phyloP scores from a whole-genome alignment of 2,329 filamentous ascomycete species.

The Aspergillus fumigatiaffinis region DNA sequence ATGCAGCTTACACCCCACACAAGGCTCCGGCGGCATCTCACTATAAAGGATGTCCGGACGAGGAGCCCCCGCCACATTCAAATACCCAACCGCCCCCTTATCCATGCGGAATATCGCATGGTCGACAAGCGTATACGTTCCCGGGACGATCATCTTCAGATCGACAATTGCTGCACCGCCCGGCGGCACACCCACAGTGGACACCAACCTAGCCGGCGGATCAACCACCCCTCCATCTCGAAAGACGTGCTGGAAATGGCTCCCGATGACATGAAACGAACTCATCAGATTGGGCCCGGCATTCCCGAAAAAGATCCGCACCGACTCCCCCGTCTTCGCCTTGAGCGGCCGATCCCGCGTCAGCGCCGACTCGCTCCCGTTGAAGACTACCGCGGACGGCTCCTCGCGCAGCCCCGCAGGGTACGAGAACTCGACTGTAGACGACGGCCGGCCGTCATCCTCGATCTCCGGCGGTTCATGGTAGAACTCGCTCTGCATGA shows the following conservation, averaged over 20 bases:
- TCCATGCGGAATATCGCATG: constrained; percentile 35
- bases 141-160: constrained; percentile 30
- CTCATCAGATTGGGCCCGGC: constrained; percentile 34
- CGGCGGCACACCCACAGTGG: constrained; percentile 26
- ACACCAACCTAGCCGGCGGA: constrained; percentile 23
- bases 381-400: constrained; percentile 30
- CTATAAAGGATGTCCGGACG: constrained; percentile 26
- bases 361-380: constrained; percentile 29
- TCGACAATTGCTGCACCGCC: constrained; percentile 29
- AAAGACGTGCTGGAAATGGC: constrained; percentile 26
- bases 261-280: constrained; percentile 31
- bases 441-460: constrained; percentile 27
- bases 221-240: constrained; percentile 31
- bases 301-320: constrained; percentile 36
- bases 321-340: constrained; percentile 23
- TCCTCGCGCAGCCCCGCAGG: constrained; percentile 31
- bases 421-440: constrained; percentile 33
- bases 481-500: constrained; percentile 38
- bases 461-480: constrained; percentile 32
- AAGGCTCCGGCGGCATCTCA: constrained; percentile 22
- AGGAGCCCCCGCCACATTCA: constrained; percentile 30
- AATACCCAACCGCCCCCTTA: constrained; percentile 33
- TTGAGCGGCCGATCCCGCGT: constrained; percentile 30
- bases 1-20: constrained; percentile 31
- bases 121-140: constrained; percentile 32